A percentile compares a stretch with the other conserved stretches of the same genome.
phyloP scores from a whole-genome alignment of 2,329 filamentous ascomycete species.

The Exophiala mesophila region DNA sequence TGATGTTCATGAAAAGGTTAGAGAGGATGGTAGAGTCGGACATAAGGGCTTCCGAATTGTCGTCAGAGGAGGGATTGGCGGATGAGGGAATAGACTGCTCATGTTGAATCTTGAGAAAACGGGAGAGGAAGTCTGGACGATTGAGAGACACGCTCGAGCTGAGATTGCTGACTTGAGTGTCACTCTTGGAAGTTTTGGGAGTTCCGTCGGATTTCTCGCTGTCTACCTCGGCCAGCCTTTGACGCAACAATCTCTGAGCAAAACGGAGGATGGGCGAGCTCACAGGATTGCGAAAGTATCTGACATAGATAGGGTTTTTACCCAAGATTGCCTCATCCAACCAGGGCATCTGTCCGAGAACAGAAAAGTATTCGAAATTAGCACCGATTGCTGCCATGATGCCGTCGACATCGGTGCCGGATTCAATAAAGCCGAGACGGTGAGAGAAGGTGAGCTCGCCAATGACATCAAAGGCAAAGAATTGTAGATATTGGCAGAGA shows the following conservation, averaged over 20 bases:
- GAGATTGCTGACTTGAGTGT: slow-evolving; percentile 8
- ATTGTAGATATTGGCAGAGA: slow-evolving; percentile 33
- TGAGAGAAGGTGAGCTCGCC: slow-evolving; percentile 34
- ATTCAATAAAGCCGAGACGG: slow-evolving; percentile 33
- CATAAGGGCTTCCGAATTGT: slow-evolving; percentile 15
- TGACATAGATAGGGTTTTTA: slow-evolving; percentile 31
- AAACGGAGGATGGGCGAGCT: slow-evolving; percentile 23
- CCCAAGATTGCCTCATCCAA: slow-evolving; percentile 31
- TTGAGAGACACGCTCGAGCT: slow-evolving; percentile 10
- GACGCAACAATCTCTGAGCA: slow-evolving; percentile 18
- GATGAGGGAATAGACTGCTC: slow-evolving; percentile 3
- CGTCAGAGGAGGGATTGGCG: background rate
- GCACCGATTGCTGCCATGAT: slow-evolving; percentile 31
- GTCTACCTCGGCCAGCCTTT: slow-evolving; percentile 10
- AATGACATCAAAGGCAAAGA: slow-evolving; percentile 36
- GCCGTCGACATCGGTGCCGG: slow-evolving; percentile 31
- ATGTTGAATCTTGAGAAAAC: slow-evolving; percentile 24
- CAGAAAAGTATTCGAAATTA: slow-evolving; percentile 29
- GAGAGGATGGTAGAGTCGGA: slow-evolving; percentile 21
- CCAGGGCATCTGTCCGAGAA: slow-evolving; percentile 35
- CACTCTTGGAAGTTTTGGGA: too few species aligned
- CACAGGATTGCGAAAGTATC: slow-evolving; percentile 21
- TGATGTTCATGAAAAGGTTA: slow-evolving; percentile 29
- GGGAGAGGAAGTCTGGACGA: slow-evolving; percentile 25
- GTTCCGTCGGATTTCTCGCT: background rate